Base-by-base conservation (phyloP, 805 yeast genomes). In the Sugiyamaella marilandica region DNA sequence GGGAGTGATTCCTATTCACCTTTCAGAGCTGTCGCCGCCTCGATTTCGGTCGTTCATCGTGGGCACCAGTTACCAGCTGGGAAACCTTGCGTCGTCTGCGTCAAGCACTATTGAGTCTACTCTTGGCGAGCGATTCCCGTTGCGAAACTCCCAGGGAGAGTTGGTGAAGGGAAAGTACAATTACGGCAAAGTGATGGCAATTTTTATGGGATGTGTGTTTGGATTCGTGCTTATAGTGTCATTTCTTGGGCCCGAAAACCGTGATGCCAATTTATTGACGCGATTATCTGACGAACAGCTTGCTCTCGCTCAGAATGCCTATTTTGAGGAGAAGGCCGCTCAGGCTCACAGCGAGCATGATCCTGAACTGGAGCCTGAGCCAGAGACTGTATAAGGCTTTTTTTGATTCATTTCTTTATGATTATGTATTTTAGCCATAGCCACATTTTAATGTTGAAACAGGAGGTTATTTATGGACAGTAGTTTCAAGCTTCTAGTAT, bases 141-240 rank as follows among this genome's bases (percentile, higher is more conserved):
- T 83, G 31, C 61, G 57, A 45, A 62, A 69, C 39, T 62, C 64
- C 14, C 52, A 52, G 1, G 78, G 76, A 13, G 50, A 53, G 19
- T 59, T 51, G 31, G 54, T 65, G 50, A 54, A 55, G 2, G 74
- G 67, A 21, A 59, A 59, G 24, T 79, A 74, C 62, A 75, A 85
- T 64, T 85, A 85, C 66, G 85, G 84, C n/a, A 78, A 77, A 60
- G 87, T 82, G 47, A 83, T 84, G 88, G 76, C 83, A 33, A 80
- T 82, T 47, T 80, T 84, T 63, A 80, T 81, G 75, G 86, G 83
- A 24, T 79, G 83, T 52, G 87, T 82, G 44, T 80, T 81, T 63
- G 80, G 72, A 9, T 80, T 73, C 61, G 66, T 80, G 49, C 58
- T 81, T 16, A 49, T 81, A 29, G 67, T 78, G 54, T 65, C 76